phyloP scores from a whole-genome alignment of 2,329 filamentous ascomycete species.

The Neofusicoccum laricinum region DNA sequence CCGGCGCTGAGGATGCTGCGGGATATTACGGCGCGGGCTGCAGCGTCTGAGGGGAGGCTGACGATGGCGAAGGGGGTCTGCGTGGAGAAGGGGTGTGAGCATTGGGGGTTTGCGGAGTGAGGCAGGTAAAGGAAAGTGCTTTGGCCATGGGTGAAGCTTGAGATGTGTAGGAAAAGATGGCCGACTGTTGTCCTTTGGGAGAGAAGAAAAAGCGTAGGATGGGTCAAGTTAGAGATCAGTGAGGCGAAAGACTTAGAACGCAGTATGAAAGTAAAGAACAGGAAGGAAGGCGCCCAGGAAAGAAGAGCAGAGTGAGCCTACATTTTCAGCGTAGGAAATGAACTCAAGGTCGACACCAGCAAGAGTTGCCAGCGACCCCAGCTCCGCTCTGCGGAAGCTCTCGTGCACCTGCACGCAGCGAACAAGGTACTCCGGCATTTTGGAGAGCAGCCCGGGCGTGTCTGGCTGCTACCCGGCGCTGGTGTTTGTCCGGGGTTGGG shows the following conservation, averaged over 20 bases:
- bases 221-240: no score
- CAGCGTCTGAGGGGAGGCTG: conserved; percentile 59
- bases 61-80: conserved; percentile 87
- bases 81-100: background rate
- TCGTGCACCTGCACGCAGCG: conserved; percentile 88
- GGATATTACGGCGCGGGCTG: conserved; percentile 64
- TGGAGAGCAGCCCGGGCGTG: no score
- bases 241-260: background rate
- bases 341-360: conserved; percentile 67
- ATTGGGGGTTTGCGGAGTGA: background rate
- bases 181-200: no score
- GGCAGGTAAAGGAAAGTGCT: background rate
- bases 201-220: no score
- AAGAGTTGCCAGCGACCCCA: conserved; percentile 73
- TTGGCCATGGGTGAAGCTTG: background rate
- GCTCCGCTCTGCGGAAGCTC: conserved; percentile 82
- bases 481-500: conserved; percentile 1
- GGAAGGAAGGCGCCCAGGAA: conserved; percentile 17
- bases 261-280: conserved; percentile 15
- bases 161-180: no score
- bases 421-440: conserved; percentile 68
- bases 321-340: conserved; percentile 69
- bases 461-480: background rate
- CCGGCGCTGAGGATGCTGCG: conserved; percentile 79
- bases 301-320: conserved; percentile 45